phyloP scores from a whole-genome alignment of 2,329 filamentous ascomycete genomes.

The Shiraia sp. region DNA sequence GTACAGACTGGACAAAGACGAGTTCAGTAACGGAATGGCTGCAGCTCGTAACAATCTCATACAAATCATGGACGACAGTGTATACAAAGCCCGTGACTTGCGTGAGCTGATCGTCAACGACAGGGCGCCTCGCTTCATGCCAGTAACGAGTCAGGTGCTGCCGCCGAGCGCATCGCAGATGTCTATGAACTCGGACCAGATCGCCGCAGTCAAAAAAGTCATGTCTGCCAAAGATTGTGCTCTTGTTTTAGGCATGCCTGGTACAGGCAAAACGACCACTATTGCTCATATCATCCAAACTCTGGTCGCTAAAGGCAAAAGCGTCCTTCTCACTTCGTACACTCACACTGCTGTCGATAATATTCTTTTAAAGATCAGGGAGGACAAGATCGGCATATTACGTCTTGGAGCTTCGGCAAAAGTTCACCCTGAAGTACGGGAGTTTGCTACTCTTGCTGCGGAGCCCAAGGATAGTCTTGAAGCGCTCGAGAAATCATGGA shows the following conservation, averaged over 20 bases:
- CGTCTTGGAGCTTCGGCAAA: conserved; percentile 85
- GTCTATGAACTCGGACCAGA: conserved; percentile 84
- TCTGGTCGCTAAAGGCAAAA: conserved; percentile 85
- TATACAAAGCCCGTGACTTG: conserved; percentile 71
- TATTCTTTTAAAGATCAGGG: conserved; percentile 86
- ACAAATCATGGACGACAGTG: conserved; percentile 82
- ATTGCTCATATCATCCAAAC: conserved; percentile 97
- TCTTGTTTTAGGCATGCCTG: conserved; percentile 96
- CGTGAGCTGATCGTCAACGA: conserved; percentile 81
- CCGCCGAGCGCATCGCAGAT: conserved; percentile 58
- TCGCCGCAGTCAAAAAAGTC: conserved; percentile 85
- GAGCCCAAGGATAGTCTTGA: conserved; percentile 76
- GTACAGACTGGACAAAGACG: conserved; percentile 94
- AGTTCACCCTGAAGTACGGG: conserved; percentile 82
- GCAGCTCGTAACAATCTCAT: conserved; percentile 92
- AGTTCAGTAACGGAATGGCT: conserved; percentile 98
- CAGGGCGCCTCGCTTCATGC: conserved; percentile 72
- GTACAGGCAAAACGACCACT: conserved; percentile 96
- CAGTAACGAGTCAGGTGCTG: conserved; percentile 64
- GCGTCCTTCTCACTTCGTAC: conserved; percentile 89
- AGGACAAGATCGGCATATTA: conserved; percentile 76
- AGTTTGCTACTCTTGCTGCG: conserved; percentile 80
- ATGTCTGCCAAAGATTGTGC: conserved; percentile 96
- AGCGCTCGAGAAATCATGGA: conserved; percentile 81
- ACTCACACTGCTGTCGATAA: conserved; percentile 99